Conservation (phyloP, 768 basidiomycete species). For the Tylopilus intermedius region DNA sequence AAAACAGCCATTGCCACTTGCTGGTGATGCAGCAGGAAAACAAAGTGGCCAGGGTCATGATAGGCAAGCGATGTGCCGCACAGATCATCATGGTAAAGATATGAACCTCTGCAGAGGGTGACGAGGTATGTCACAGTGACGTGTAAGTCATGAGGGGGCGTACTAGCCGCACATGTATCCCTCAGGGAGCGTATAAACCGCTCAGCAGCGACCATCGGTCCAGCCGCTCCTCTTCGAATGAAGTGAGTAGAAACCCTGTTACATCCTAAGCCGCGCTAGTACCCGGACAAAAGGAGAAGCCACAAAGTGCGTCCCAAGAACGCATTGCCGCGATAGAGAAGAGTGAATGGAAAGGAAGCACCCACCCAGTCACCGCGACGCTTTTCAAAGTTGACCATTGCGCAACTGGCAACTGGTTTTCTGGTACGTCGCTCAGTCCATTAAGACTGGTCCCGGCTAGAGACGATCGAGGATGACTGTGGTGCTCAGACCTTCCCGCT, state of each 20-base stretch:
- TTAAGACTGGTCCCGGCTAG: constrained; percentile 24
- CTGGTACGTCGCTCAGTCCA: constrained; percentile 28
- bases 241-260: not conserved
- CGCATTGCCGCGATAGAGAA: constrained; percentile 22
- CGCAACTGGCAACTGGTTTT: constrained; percentile 20
- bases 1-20: not conserved
- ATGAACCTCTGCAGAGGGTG: constrained; percentile 4
- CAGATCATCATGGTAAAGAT: not conserved
- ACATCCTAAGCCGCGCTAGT: not conserved
- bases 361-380: constrained; percentile 27
- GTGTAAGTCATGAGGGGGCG: not conserved
- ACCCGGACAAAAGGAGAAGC: not conserved
- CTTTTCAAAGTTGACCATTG: constrained; percentile 24
- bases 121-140: not conserved
- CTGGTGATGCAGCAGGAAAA: constrained; percentile 9
- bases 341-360: constrained; percentile 2
- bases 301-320: constrained; percentile 11
- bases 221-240: constrained; percentile 3
- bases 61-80: not conserved
- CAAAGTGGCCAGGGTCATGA: constrained; percentile 4
- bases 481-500: constrained; percentile 31
- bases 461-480: constrained; percentile 27
- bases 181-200: not conserved
- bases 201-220: not conserved
- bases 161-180: not conserved